phyloP scores from a whole-genome alignment of 2,329 filamentous ascomycete species.

The Fusarium abutilonis region DNA sequence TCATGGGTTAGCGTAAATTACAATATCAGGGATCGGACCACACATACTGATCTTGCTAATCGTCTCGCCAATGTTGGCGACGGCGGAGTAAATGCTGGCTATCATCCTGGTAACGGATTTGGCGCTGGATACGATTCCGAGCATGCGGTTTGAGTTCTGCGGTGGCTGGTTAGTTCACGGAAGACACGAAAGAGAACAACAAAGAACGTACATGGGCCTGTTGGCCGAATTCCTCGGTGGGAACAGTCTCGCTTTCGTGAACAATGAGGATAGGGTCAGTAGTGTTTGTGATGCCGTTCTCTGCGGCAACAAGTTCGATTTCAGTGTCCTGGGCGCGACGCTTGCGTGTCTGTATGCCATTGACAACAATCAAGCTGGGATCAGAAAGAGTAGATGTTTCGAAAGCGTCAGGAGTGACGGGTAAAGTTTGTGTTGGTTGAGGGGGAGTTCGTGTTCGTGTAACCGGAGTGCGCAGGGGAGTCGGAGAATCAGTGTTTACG shows the following conservation, averaged over 20 bases:
- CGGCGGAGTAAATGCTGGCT: constrained; percentile 40
- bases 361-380: constrained; percentile 32
- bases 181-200: background rate
- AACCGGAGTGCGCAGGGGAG: background rate
- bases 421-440: background rate
- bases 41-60: constrained; percentile 42
- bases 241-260: constrained; percentile 30
- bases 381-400: constrained; percentile 1
- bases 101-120: constrained; percentile 47
- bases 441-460: background rate
- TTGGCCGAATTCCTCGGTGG: constrained; percentile 18
- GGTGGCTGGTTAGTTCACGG: constrained; percentile 1
- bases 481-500: constrained; percentile 14
- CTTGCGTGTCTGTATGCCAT: constrained; percentile 47
- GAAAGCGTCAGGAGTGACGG: background rate
- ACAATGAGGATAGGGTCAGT: constrained; percentile 27
- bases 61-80: constrained; percentile 44
- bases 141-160: constrained; percentile 40
- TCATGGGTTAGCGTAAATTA: constrained; percentile 6
- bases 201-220: constrained; percentile 25
- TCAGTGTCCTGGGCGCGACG: constrained; percentile 46
- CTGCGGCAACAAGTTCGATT: constrained; percentile 46
- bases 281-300: constrained; percentile 29
- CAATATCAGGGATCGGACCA: background rate
- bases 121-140: constrained; percentile 23